Conservation (phyloP, 306 rosid genomes). For the Acacia crassicarpa region DNA sequence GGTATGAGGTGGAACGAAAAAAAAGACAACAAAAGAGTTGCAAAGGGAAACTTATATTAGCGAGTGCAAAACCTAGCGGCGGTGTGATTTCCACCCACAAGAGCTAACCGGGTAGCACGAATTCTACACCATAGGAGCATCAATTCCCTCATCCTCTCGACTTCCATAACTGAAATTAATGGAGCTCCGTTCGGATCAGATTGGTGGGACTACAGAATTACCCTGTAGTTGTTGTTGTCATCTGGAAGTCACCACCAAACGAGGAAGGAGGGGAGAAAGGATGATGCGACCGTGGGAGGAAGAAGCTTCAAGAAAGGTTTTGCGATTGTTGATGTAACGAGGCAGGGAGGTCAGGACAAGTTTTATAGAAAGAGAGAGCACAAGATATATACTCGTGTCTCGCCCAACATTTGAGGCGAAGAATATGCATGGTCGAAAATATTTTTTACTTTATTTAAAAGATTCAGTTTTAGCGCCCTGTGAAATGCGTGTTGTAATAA, state of each 20-base stretch:
- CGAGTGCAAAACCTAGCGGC: constrained; percentile 71
- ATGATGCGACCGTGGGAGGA: not conserved
- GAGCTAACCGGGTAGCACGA: constrained; percentile 50
- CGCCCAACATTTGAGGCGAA: not conserved
- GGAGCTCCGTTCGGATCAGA: not conserved
- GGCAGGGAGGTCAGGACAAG: not conserved
- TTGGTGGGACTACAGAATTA: constrained; percentile 28
- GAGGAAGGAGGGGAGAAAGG: not conserved
- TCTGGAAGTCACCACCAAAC: not conserved
- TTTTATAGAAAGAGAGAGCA: not conserved
- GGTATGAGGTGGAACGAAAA: not conserved
- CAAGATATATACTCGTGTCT: not conserved
- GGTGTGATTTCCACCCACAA: constrained; percentile 82
- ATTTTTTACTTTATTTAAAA: not conserved
- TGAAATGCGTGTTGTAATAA: not conserved
- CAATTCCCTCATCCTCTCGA: constrained; percentile 48
- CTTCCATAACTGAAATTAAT: constrained; percentile 46
- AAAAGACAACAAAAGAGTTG: not conserved
- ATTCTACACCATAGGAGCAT: constrained; percentile 49
- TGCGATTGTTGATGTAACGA: not conserved
- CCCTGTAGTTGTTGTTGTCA: not conserved
- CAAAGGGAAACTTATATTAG: constrained; percentile 28
- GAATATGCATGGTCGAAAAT: not conserved
- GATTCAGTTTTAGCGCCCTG: not conserved
- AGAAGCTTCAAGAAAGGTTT: not conserved